These are phyloP conservation scores for Trametes versicolor DNA, from an alignment of 1,284 basidiomycete genomes.

Conservation along the genomic window DNA sequence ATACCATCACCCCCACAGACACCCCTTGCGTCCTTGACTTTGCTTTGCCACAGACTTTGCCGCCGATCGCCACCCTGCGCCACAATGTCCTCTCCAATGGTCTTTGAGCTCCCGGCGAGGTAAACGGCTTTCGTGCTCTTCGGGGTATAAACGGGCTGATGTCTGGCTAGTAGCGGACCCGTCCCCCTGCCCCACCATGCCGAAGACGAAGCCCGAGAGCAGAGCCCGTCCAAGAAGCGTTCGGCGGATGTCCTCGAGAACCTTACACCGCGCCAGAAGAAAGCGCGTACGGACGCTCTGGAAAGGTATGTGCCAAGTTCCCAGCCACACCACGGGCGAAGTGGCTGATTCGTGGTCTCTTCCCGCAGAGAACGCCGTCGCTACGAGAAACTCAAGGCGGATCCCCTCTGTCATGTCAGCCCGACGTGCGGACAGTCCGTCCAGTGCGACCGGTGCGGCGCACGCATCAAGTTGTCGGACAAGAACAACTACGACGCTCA, in stretches of 20 bases:
- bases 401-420: conserved; percentile 61
- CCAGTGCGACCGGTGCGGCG: conserved; percentile 63
- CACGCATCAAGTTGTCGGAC: conserved; percentile 69
- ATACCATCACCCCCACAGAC: neutral
- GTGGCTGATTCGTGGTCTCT: neutral
- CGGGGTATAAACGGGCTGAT: conserved; percentile 3
- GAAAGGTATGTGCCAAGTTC: neutral
- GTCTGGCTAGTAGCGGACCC: neutral
- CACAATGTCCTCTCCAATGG: conserved; percentile 16
- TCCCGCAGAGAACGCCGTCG: conserved; percentile 41
- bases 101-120: conserved; percentile 14
- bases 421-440: conserved; percentile 56
- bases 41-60: neutral
- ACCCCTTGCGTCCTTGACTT: neutral
- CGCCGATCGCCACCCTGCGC: neutral
- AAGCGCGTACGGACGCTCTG: neutral
- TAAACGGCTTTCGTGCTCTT: neutral
- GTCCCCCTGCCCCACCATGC: conserved; percentile 9
- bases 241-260: conserved; percentile 20
- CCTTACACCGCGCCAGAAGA: conserved; percentile 5
- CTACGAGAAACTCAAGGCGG: conserved; percentile 35
- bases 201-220: neutral
- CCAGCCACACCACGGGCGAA: no score
- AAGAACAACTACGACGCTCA: conserved; percentile 72
- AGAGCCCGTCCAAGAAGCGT: conserved; percentile 14